phyloP scores from a whole-genome alignment of 495 filamentous ascomycete species.

The Penicillium coprophilum region DNA sequence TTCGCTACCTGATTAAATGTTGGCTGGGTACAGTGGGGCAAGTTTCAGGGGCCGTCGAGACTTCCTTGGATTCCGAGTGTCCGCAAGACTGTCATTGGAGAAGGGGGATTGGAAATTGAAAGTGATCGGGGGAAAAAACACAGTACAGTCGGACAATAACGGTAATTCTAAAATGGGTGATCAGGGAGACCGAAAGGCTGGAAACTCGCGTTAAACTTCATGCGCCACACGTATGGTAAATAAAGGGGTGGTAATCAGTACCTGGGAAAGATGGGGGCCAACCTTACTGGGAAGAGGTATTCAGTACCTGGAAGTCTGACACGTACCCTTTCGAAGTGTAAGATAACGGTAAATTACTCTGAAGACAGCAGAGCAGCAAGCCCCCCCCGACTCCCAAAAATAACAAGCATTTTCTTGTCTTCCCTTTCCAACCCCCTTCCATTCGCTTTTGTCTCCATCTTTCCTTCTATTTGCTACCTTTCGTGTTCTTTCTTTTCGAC shows the following conservation, averaged over 20 bases:
- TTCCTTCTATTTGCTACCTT: constrained; percentile 25
- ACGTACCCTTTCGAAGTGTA: constrained; percentile 17
- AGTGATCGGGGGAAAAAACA: constrained; percentile 10
- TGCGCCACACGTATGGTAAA: constrained; percentile 13
- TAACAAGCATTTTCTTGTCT: constrained; percentile 33
- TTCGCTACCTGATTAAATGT: constrained; percentile 26
- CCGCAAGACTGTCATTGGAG: constrained; percentile 16
- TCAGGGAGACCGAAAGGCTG: neutral
- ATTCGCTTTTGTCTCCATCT: constrained; percentile 36
- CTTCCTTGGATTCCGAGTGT: constrained; percentile 30
- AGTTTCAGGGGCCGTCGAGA: constrained; percentile 36
- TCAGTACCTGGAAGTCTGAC: constrained; percentile 16
- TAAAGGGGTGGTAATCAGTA: constrained; percentile 15
- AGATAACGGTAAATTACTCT: constrained; percentile 32
- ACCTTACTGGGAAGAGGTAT: constrained; percentile 16
- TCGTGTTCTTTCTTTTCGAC: constrained; percentile 31
- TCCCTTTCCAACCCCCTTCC: constrained; percentile 25
- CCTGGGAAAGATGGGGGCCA: constrained; percentile 1
- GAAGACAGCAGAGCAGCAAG: constrained; percentile 17
- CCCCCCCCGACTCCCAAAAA: constrained; percentile 41
- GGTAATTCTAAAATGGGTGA: constrained; percentile 9
- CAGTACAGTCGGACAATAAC: constrained; percentile 13
- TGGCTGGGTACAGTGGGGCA: constrained; percentile 20
- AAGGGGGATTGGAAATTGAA: neutral
- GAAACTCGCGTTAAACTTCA: neutral